phyloP scores from a whole-genome alignment of 139 green algal genomes.

The Coccomyxa sp. region DNA sequence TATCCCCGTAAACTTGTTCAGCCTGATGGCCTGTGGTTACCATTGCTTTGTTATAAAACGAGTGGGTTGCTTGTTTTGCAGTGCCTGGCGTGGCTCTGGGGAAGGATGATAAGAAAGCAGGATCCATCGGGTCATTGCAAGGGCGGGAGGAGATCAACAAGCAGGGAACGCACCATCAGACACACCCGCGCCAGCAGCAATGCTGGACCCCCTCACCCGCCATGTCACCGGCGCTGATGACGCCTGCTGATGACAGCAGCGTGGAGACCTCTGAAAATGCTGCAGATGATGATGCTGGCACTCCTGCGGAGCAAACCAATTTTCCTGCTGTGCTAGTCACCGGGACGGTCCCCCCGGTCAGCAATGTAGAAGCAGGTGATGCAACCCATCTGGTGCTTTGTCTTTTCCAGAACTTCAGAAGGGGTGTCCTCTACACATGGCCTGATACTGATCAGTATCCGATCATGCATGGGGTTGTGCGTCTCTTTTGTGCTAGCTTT shows the following conservation, averaged over 20 bases:
- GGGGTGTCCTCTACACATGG: too few species aligned
- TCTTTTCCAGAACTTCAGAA: too few species aligned
- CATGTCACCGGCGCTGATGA: background rate
- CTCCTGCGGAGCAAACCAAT: background rate
- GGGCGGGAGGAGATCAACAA: background rate
- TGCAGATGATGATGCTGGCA: background rate
- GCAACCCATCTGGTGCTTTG: background rate
- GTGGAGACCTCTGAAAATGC: too few species aligned
- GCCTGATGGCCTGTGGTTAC: background rate
- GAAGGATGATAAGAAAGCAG: too few species aligned
- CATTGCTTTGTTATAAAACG: background rate
- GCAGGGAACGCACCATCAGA: background rate
- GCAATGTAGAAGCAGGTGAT: background rate
- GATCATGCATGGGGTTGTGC: too few species aligned
- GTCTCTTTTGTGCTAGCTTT: too few species aligned
- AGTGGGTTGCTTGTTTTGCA: background rate
- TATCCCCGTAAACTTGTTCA: background rate
- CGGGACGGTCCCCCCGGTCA: background rate
- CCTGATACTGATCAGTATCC: too few species aligned
- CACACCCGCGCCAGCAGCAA: background rate
- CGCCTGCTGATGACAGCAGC: background rate
- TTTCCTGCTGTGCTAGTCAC: background rate
- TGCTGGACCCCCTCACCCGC: background rate
- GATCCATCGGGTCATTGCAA: background rate
- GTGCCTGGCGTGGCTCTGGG: background rate